Percentiles rank a stretch among this genome's conserved stretches.
Conservation (phyloP, 2,329 filamentous ascomycete genomes). For the Hypoxylon rubiginosum region DNA sequence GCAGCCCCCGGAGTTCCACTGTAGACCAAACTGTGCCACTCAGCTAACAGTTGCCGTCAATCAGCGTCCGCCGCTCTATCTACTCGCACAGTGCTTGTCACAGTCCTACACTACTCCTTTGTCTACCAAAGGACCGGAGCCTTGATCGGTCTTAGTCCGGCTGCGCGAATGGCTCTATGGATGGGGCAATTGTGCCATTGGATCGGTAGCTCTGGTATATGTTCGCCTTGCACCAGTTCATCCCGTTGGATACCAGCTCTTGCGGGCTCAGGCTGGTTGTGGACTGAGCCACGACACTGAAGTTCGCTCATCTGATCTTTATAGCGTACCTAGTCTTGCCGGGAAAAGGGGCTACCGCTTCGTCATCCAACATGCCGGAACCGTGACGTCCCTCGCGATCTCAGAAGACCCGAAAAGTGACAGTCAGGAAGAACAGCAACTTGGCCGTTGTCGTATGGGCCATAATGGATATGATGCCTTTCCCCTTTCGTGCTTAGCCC, state of each 20-base stretch:
- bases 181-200: constrained; percentile 10
- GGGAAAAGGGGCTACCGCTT: constrained; percentile 32
- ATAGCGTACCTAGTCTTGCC: constrained; percentile 6
- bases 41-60: constrained; percentile 6
- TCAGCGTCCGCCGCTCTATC: constrained; percentile 1
- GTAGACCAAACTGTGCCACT: constrained; percentile 10
- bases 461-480: constrained; percentile 41
- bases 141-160: constrained; percentile 30
- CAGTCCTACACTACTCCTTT: background rate
- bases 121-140: background rate
- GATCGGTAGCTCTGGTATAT: constrained; percentile 28
- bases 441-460: constrained; percentile 44
- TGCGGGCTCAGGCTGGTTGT: constrained; percentile 16
- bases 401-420: constrained; percentile 20
- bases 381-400: constrained; percentile 43
- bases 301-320: constrained; percentile 29
- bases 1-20: constrained; percentile 6
- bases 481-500: constrained; percentile 46
- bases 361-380: constrained; percentile 33
- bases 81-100: constrained; percentile 16
- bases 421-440: constrained; percentile 30
- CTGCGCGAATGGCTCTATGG: constrained; percentile 18
- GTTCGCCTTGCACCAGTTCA: constrained; percentile 17
- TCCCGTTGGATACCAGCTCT: constrained; percentile 21
- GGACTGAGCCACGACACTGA: constrained; percentile 32